These are phyloP conservation scores for Punctularia strigosozonata DNA, from an alignment of 768 basidiomycete genomes.

Conservation along the genomic window DNA sequence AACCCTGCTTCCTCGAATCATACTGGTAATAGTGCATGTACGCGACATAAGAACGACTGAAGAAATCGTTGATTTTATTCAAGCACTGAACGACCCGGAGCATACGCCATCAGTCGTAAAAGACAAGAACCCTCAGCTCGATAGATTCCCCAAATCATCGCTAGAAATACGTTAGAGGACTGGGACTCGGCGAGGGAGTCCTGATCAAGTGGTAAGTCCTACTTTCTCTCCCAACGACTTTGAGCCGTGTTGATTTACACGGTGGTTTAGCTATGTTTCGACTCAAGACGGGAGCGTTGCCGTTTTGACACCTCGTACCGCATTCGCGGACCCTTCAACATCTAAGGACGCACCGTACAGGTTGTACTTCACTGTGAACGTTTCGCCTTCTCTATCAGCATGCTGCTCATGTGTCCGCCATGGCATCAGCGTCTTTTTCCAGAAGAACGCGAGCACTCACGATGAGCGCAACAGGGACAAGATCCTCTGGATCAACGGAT, in stretches of 20 bases:
- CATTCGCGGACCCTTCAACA: slow-evolving; percentile 29
- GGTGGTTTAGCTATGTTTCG: slow-evolving; percentile 19
- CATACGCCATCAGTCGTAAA: no score
- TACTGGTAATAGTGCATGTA: no score
- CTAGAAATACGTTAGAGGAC: slow-evolving; percentile 59
- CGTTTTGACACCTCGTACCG: slow-evolving; percentile 20
- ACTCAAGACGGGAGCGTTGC: background rate
- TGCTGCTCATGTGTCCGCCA: no score
- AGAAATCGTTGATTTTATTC: no score
- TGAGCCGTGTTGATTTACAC: slow-evolving; percentile 24
- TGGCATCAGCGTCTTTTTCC: no score
- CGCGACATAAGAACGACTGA: no score
- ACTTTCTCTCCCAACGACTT: no score
- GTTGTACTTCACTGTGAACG: slow-evolving; percentile 25
- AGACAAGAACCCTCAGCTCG: slow-evolving; percentile 50
- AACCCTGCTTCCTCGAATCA: slow-evolving; percentile 3
- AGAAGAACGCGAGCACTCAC: no score
- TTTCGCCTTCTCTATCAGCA: slow-evolving; percentile 33
- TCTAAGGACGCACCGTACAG: slow-evolving; percentile 33
- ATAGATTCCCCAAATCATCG: slow-evolving; percentile 46
- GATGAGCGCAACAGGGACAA: slow-evolving; percentile 24
- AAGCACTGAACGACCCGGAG: no score
- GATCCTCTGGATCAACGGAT: slow-evolving; percentile 24
- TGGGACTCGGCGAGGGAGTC: slow-evolving; percentile 35
- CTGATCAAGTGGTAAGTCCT: no score